These are phyloP conservation scores for Rhizopus sp. DNA, from an alignment of 371 early-diverging fungal genomes.

Conservation along the genomic window DNA sequence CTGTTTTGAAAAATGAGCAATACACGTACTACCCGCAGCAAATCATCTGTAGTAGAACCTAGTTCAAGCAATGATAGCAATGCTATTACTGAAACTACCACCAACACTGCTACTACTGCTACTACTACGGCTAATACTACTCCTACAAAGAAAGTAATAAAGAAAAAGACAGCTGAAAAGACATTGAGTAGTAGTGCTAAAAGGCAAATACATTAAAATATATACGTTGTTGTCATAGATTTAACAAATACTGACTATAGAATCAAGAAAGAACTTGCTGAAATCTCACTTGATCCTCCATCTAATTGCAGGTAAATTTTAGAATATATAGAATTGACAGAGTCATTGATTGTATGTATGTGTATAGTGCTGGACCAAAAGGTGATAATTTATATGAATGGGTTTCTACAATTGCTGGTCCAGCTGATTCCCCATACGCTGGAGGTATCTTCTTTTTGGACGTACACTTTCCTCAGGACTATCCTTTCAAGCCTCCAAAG, in stretches of 20 bases:
- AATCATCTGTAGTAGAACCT: conserved; percentile 13
- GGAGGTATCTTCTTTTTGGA: conserved; percentile 96
- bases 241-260: conserved; percentile 38
- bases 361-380: conserved; percentile 89
- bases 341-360: neutral
- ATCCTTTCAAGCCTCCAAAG: conserved; percentile 99
- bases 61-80: conserved; percentile 10
- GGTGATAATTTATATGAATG: conserved; percentile 96
- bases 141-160: conserved; percentile 23
- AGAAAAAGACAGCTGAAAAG: conserved; percentile 37
- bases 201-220: conserved; percentile 38
- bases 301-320: conserved; percentile 79
- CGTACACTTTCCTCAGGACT: conserved; percentile 98
- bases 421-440: conserved; percentile 76
- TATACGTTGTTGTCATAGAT: neutral
- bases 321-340: neutral
- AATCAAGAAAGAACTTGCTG: conserved; percentile 94
- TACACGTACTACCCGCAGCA: conserved; percentile 33
- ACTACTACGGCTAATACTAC: conserved; percentile 19
- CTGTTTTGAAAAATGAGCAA: conserved; percentile 30
- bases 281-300: conserved; percentile 94
- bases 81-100: conserved; percentile 6
- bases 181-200: conserved; percentile 60
- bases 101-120: conserved; percentile 22
- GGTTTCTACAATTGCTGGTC: conserved; percentile 94